A percentile compares a stretch with the other conserved stretches of the same genome.
Conservation (phyloP, 768 basidiomycete genomes). For the Russula virescens region DNA sequence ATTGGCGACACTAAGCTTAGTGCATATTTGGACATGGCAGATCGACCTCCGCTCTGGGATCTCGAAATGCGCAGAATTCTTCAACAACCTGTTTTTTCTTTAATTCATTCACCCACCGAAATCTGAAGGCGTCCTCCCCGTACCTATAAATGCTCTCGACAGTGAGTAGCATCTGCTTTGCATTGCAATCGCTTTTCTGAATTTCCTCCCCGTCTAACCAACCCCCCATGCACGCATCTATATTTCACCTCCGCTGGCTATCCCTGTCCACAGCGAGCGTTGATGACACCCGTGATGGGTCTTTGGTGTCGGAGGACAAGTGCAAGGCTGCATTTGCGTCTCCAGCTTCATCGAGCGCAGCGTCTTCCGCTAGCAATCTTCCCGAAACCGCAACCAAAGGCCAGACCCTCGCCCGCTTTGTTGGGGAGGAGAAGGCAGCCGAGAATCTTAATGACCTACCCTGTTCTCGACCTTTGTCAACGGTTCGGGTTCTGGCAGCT, state of each 20-base stretch:
- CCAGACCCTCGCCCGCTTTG: constrained; percentile 3
- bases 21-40: constrained; percentile 14
- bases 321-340: constrained; percentile 2
- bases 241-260: constrained; percentile 14
- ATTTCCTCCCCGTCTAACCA: constrained; percentile 6
- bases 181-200: constrained; percentile 2
- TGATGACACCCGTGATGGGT: background rate
- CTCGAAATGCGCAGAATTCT: background rate
- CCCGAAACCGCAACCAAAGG: constrained; percentile 14
- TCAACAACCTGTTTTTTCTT: constrained; percentile 3
- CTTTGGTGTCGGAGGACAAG: background rate
- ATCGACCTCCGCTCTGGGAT: constrained; percentile 7
- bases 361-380: constrained; percentile 14
- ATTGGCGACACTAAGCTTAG: constrained; percentile 18
- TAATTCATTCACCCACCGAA: background rate
- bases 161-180: constrained; percentile 2
- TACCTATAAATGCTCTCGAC: constrained; percentile 17
- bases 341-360: constrained; percentile 9
- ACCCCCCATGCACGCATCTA: background rate
- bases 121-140: constrained; percentile 1
- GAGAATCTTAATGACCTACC: background rate
- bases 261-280: constrained; percentile 11
- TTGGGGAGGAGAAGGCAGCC: background rate
- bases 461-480: constrained; percentile 16
- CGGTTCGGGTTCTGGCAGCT: constrained; percentile 18